Evolutionary conservation across 768 basidiomycete species (phyloP).

Genomic region (Royoungia palumana): DNA sequence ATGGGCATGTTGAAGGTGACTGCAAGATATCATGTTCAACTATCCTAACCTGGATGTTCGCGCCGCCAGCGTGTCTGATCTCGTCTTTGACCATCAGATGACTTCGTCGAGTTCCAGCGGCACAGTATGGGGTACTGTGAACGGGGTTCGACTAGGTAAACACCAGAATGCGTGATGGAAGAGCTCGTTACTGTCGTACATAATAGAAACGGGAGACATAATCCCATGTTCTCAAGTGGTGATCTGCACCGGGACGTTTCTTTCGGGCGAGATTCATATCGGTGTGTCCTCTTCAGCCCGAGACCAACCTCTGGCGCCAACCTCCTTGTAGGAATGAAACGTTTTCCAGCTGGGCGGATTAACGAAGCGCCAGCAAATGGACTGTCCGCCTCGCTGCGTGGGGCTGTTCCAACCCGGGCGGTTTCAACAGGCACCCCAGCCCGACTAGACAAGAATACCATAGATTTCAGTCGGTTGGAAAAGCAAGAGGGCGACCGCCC

Average conservation of each 20-base stretch:
- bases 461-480: conserved; percentile 61
- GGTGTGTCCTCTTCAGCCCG: conserved; percentile 40
- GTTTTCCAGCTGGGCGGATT: conserved; percentile 78
- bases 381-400: conserved; percentile 68
- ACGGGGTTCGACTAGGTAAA: conserved; percentile 68
- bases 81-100: conserved; percentile 55
- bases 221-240: conserved; percentile 80
- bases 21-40: conserved; percentile 64
- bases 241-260: conserved; percentile 88
- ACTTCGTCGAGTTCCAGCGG: conserved; percentile 22
- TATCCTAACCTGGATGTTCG: conserved; percentile 70
- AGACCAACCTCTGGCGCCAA: neutral
- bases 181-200: neutral
- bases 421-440: conserved; percentile 88
- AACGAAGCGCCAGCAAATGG: conserved; percentile 69
- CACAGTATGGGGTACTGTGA: conserved; percentile 48
- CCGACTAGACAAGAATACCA: conserved; percentile 64
- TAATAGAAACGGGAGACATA: conserved; percentile 66
- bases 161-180: neutral
- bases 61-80: conserved; percentile 75
- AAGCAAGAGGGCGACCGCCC: conserved; percentile 63
- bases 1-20: conserved; percentile 62
- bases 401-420: conserved; percentile 81
- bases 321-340: conserved; percentile 50
- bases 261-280: conserved; percentile 89